Base-by-base conservation (phyloP, 1,284 basidiomycete genomes). In the Fistulinella cinereoalba region DNA sequence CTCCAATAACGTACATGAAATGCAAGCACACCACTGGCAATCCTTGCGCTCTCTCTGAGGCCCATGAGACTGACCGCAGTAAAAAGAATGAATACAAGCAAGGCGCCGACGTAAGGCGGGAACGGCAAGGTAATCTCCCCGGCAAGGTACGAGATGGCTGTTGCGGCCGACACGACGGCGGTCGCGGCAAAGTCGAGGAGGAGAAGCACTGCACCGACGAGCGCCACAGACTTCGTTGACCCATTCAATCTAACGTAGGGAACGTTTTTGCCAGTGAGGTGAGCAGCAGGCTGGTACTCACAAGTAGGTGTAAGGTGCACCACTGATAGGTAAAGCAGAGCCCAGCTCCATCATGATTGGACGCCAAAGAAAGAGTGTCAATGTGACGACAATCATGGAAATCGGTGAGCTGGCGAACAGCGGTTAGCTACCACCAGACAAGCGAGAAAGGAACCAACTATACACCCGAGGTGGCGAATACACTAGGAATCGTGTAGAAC, bases 301-400 rank as follows among this genome's bases (percentile, higher is more conserved):
- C 73, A 84, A 65, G 58, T 83, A 85, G 0, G 77, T 75, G 55
- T 86, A 87, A 9, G 81, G 83, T n/a, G 81, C 81, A 1, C 85
- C 85, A 45, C 73, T 79, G 22, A 84, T 73, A 3, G 80, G 82
- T 5, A 87, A 65, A 3, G 85, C 82, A 9, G 79, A 78, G 0
- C 74, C 81, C 8, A 88, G 64, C 56, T 88, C 85, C 52, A 79
- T 71, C 76, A 88, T 80, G 36, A 88, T 73, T 4, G 85, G 85
- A 18, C 82, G 75, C 79, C 83, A 88, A 19, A 87, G 58, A 53
- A 82, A 81, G 3, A 85, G 58, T 2, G 81, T 72, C 16, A 81
- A 58, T 0, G 79, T 77, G 0, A 83, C 80, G 24, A 81, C 58
- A 31, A 84, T 71, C 36, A 88, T 64, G 16, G 83, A 80, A 27